A percentile compares a stretch with the other conserved stretches of the same genome.
Evolutionary conservation across 805 yeast species (phyloP).

Genomic region (Kodamaea sagamina): DNA sequence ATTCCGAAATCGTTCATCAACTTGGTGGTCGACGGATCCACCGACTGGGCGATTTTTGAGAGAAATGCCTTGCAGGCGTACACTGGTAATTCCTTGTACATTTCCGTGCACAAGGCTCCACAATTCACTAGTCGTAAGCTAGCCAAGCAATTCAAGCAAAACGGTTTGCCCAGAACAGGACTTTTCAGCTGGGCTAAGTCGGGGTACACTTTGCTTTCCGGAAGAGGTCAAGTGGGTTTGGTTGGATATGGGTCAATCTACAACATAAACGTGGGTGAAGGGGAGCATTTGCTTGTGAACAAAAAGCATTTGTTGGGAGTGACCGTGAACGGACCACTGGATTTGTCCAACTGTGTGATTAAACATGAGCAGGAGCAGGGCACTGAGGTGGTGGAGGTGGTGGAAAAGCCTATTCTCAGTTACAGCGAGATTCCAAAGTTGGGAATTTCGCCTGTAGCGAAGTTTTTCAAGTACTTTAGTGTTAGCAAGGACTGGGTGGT

Average conservation of each 20-base stretch:
- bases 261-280: slow-evolving; percentile 44
- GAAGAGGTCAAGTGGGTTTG: slow-evolving; percentile 58
- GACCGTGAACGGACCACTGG: slow-evolving; percentile 50
- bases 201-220: slow-evolving; percentile 53
- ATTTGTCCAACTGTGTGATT: slow-evolving; percentile 42
- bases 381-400: not conserved
- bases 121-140: slow-evolving; percentile 35
- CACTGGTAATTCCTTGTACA: slow-evolving; percentile 52
- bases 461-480: slow-evolving; percentile 9
- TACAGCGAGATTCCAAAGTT: slow-evolving; percentile 2
- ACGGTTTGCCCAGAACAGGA: slow-evolving; percentile 41
- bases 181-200: slow-evolving; percentile 33
- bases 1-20: slow-evolving; percentile 42
- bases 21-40: slow-evolving; percentile 55
- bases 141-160: slow-evolving; percentile 23
- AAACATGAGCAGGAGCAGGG: slow-evolving; percentile 23
- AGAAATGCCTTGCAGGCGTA: slow-evolving; percentile 50
- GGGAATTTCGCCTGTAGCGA: slow-evolving; percentile 10
- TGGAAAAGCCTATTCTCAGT: slow-evolving; percentile 7
- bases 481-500: slow-evolving; percentile 10
- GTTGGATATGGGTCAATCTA: slow-evolving; percentile 58
- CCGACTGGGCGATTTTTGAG: slow-evolving; percentile 63
- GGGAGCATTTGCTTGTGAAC: slow-evolving; percentile 52
- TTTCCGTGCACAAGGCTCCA: slow-evolving; percentile 44
- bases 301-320: slow-evolving; percentile 50